A percentile compares a stretch with the other conserved stretches of the same genome.
Evolutionary conservation across 2,329 filamentous ascomycete species (phyloP).

Genomic region (Volutella citrinella): DNA sequence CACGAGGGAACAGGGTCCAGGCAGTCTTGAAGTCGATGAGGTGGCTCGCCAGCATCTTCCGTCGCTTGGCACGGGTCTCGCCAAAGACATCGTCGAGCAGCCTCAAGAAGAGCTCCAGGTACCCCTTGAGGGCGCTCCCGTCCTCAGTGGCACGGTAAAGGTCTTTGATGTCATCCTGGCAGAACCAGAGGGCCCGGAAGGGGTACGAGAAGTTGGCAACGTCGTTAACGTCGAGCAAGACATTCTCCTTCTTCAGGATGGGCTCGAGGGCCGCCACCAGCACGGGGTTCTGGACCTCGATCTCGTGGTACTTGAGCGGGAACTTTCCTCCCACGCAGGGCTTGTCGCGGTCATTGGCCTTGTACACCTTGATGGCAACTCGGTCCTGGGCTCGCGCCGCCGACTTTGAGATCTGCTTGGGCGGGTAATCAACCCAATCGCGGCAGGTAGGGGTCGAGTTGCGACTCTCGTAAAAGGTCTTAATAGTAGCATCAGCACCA

Average conservation of each 20-base stretch:
- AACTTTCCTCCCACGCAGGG: conserved; percentile 36
- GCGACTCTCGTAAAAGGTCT: conserved; percentile 39
- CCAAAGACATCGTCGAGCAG: conserved; percentile 43
- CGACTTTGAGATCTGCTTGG: conserved; percentile 39
- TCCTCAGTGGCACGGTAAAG: conserved; percentile 25
- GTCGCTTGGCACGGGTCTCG: conserved; percentile 34
- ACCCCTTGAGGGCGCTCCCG: conserved; percentile 30
- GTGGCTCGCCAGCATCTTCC: conserved; percentile 32
- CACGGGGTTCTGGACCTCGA: conserved; percentile 41
- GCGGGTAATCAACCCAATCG: conserved; percentile 41
- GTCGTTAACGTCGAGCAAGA: conserved; percentile 36
- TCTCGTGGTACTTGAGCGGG: conserved; percentile 36
- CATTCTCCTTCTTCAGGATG: conserved; percentile 40
- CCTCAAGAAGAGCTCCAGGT: conserved; percentile 37
- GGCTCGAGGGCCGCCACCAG: conserved; percentile 41
- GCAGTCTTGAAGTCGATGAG: conserved; percentile 40
- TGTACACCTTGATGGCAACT: conserved; percentile 45
- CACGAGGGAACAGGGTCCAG: conserved; percentile 44
- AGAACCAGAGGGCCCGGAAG: conserved; percentile 43
- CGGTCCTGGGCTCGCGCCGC: conserved; percentile 34
- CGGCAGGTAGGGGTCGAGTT: conserved; percentile 20
- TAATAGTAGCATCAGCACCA: conserved; percentile 30
- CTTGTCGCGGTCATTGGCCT: conserved; percentile 42
- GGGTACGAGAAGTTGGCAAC: conserved; percentile 35
- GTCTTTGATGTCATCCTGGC: conserved; percentile 38